A percentile compares a stretch with the other conserved stretches of the same genome.
These are phyloP conservation scores for Aspergillus caelatus DNA, from an alignment of 2,329 filamentous ascomycete species.

Conservation along the genomic window DNA sequence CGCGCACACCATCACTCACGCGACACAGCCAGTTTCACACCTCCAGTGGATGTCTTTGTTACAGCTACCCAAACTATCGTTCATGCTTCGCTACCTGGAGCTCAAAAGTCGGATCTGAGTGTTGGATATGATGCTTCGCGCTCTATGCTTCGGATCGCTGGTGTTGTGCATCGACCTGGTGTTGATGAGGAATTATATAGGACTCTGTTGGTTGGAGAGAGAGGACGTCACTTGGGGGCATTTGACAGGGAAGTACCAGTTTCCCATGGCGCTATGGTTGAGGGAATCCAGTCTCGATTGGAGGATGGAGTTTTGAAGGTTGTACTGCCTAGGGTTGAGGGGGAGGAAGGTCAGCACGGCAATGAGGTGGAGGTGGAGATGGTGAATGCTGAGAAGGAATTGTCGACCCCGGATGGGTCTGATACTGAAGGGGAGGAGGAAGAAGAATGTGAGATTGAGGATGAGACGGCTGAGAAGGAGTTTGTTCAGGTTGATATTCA, in stretches of 20 bases:
- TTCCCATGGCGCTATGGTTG: neutral
- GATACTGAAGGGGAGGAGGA: neutral
- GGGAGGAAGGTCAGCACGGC: neutral
- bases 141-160: neutral
- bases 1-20: neutral
- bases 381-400: neutral
- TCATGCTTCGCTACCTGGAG: neutral
- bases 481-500: neutral
- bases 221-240: neutral
- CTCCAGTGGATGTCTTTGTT: neutral
- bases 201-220: neutral
- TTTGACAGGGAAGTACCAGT: neutral
- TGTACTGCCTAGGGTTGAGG: neutral
- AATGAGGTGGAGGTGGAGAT: neutral
- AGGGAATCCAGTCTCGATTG: neutral
- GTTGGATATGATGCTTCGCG: neutral
- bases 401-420: neutral
- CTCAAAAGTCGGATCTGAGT: slow-evolving; percentile 1
- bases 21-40: neutral
- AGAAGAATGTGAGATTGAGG: neutral
- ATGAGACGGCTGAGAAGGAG: neutral
- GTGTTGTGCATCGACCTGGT: neutral
- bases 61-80: neutral
- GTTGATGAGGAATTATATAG: neutral
- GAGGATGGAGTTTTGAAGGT: neutral